Base-by-base conservation (phyloP, 2,329 filamentous ascomycete genomes). In the Colletotrichum orbiculare region DNA sequence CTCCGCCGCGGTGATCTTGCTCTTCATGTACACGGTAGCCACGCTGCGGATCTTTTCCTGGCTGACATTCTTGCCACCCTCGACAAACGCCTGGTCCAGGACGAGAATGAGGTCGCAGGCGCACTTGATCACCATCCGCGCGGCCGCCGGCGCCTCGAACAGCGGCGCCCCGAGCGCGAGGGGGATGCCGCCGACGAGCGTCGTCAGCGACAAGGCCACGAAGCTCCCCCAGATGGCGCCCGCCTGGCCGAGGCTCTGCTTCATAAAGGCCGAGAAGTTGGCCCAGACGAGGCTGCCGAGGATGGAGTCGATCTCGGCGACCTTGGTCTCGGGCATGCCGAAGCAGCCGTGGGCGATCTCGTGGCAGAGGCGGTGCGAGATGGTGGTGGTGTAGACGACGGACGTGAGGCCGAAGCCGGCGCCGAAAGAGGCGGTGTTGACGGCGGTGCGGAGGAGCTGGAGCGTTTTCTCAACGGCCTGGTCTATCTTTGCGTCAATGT, bases 341-440 rank as follows among this genome's bases (percentile, higher is more conserved):
- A 71, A 73, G 34, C 61, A 69, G 11, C 70, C 60, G 2, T 63
- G 70, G 12, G 72, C 70, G 13, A 73, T 71, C 35, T 54, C 67
- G 5, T 61, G 33, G 52, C 71, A 73, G 11, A 73, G 68, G 4
- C 71, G 59, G 39, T 64, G 61, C 4, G 71, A 70, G 10, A 71
- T 71, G 1, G 70, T 71, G 1, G 71, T 71, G 0, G 67, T 71
- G 9, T 62, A 65, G 8, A 69, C 58, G 37, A 66, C 62, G 43
- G 68, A 69, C 6, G 67, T 58, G 4, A 70, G 48, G 37, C 71
- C 65, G 10, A 68, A 13, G 1, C 52, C 42, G 3, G 52, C 10
- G 2, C 48, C 66, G 2, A 49, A 2, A 0, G 25, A 34, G 2
- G 62, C 53, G 5, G 62, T 15, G 5, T 49, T 41, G 2, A 62